A percentile compares a stretch with the other conserved stretches of the same genome.
phyloP scores from a whole-genome alignment of 1,139 yeast genomes.

The Pichia sp. region DNA sequence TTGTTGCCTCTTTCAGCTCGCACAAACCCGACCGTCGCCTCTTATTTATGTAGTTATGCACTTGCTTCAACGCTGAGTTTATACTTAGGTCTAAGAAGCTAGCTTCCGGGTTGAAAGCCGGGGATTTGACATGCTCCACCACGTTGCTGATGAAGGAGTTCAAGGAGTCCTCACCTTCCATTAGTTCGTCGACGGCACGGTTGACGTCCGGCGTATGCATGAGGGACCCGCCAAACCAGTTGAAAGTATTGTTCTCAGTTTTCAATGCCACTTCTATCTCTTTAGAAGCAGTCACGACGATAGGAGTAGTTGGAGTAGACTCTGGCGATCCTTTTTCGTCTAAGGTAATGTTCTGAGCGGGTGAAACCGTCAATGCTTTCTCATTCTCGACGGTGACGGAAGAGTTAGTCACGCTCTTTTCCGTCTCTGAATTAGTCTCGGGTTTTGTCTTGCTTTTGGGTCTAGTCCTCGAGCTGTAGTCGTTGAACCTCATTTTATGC shows the following conservation, averaged over 20 bases:
- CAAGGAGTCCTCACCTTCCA: constrained; percentile 8
- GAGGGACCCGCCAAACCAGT: background rate
- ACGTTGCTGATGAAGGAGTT: constrained; percentile 16
- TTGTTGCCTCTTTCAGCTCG: background rate
- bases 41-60: background rate
- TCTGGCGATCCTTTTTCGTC: too few relatives aligned
- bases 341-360: too few relatives aligned
- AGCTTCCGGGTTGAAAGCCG: constrained; percentile 20
- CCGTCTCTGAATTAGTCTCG: too few relatives aligned
- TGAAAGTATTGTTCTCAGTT: background rate
- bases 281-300: too few relatives aligned
- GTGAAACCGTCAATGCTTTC: too few relatives aligned
- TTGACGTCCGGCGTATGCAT: constrained; percentile 4
- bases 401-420: too few relatives aligned
- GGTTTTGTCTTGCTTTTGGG: too few relatives aligned
- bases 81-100: constrained; percentile 17
- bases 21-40: constrained; percentile 3
- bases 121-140: constrained; percentile 22
- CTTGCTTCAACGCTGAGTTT: constrained; percentile 12
- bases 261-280: too few relatives aligned
- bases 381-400: too few relatives aligned
- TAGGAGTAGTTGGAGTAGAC: too few relatives aligned
- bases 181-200: constrained; percentile 13
- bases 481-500: too few relatives aligned
- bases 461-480: too few relatives aligned